phyloP scores from a whole-genome alignment of 805 yeast genomes.

The Lipomyces chichibuensis region DNA sequence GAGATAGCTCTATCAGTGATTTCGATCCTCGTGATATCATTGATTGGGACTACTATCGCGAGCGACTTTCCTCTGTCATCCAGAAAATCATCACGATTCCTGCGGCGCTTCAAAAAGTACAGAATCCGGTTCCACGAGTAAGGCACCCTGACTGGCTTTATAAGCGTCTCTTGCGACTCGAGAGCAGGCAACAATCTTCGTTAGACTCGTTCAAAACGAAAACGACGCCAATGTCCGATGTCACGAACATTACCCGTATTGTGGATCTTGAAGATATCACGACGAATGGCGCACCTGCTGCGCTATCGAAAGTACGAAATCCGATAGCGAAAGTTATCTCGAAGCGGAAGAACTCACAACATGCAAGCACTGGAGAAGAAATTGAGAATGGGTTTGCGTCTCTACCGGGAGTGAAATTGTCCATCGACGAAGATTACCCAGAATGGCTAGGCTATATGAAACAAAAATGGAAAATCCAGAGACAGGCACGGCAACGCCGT shows the following conservation, averaged over 20 bases:
- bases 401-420: slow-evolving; percentile 42
- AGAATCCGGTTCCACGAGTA: slow-evolving; percentile 93
- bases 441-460: slow-evolving; percentile 71
- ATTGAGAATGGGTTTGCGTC: slow-evolving; percentile 54
- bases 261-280: slow-evolving; percentile 41
- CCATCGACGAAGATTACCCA: slow-evolving; percentile 46
- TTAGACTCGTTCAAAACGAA: slow-evolving; percentile 56
- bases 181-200: slow-evolving; percentile 74
- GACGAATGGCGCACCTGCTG: neutral
- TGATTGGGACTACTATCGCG: slow-evolving; percentile 92
- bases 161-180: slow-evolving; percentile 55
- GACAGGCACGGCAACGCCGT: slow-evolving; percentile 71
- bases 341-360: slow-evolving; percentile 43
- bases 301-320: slow-evolving; percentile 25
- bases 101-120: slow-evolving; percentile 86
- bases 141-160: slow-evolving; percentile 92
- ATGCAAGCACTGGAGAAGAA: slow-evolving; percentile 33
- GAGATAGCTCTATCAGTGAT: slow-evolving; percentile 71
- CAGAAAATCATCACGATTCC: slow-evolving; percentile 96
- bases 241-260: slow-evolving; percentile 37
- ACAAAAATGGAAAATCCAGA: slow-evolving; percentile 82
- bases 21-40: slow-evolving; percentile 87
- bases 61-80: slow-evolving; percentile 86
- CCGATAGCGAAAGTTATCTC: slow-evolving; percentile 48
- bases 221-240: slow-evolving; percentile 49